Conservation (phyloP, 352 stramenopile genomes). For the Phytophthora lateralis region DNA sequence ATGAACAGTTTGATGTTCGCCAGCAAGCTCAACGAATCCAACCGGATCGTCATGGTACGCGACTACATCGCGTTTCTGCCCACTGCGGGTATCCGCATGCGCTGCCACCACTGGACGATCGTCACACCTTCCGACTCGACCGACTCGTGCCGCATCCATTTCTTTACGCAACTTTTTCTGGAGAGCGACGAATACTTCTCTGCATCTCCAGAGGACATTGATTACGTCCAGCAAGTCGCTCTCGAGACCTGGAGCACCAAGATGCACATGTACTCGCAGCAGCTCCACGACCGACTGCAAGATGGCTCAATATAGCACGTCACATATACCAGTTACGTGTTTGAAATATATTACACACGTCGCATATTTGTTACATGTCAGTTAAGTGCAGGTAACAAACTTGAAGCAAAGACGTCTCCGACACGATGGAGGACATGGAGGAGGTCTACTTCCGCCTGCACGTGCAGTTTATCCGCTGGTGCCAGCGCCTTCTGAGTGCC, state of each 20-base stretch:
- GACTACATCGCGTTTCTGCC: constrained; percentile 13
- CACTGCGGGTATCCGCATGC: constrained; percentile 11
- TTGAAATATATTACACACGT: neutral
- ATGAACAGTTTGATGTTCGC: constrained; percentile 24
- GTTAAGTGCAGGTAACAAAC: neutral
- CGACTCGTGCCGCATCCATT: constrained; percentile 1
- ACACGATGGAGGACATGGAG: constrained; percentile 58
- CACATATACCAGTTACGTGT: too few species aligned
- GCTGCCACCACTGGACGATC: constrained; percentile 23
- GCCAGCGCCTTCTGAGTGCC: constrained; percentile 41
- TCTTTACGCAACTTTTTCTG: constrained; percentile 14
- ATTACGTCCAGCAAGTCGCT: constrained; percentile 17
- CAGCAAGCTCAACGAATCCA: constrained; percentile 1
- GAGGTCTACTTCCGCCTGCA: constrained; percentile 84
- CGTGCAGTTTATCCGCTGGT: constrained; percentile 56
- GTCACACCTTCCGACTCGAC: neutral
- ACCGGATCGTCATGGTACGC: constrained; percentile 10
- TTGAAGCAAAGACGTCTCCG: too few species aligned
- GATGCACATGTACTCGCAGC: constrained; percentile 21
- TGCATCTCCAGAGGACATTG: constrained; percentile 1
- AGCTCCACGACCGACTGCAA: constrained; percentile 5
- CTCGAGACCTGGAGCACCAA: constrained; percentile 10
- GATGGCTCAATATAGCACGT: constrained; percentile 1
- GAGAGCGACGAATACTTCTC: constrained; percentile 1
- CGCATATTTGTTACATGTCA: neutral